Base-by-base conservation (phyloP, 2,329 filamentous ascomycete species). In the Aspergillus unguis region DNA sequence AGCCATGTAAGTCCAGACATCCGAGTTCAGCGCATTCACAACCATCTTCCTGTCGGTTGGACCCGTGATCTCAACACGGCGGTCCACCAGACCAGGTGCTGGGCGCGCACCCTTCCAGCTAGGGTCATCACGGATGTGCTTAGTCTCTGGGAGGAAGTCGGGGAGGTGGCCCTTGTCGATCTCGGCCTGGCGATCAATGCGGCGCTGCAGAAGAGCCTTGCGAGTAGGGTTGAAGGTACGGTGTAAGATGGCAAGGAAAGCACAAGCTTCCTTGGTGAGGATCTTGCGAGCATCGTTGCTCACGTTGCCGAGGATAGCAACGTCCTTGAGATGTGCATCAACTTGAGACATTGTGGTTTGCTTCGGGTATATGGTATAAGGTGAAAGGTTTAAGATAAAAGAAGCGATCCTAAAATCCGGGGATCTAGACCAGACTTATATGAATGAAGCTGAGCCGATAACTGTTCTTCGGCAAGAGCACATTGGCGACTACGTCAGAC, bases 11-110 rank as follows among this genome's bases (percentile, higher is more conserved):
- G 92, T 97, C 87, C 89, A 97, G 26, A 97, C 94, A 67, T 97
- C 84, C 42, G 92, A 87, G 75, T 97, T 99, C 71, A 97, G 71
- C 7, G 94, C 94, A 72, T 99, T 99, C 58, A 97, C 90, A 44
- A 97, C 91, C 94, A 99, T 99, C 83, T 97, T 99, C 62, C 94
- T 84, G 75, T 97, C 94, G 5, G 92, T 96, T 1, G 94, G 94
- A 6, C 94, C 94, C 4, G 94, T 99, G 68, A 97, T 99, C 79
- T 99, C 94, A 31, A 96, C 89, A 56, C 94, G 85, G 60, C 94
- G 87, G 77, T 99, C 94, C 41, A 96, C 85, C 51, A 97, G 82
- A 53, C 94, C 94, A 0, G 94, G 92, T 6, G 92, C 94, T 17
- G 94, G 94, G 47, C 87, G 83, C 40, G 94, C 91, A 57, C 90